phyloP scores from a whole-genome alignment of 805 yeast species.

The Monosporozyma aquatica region DNA sequence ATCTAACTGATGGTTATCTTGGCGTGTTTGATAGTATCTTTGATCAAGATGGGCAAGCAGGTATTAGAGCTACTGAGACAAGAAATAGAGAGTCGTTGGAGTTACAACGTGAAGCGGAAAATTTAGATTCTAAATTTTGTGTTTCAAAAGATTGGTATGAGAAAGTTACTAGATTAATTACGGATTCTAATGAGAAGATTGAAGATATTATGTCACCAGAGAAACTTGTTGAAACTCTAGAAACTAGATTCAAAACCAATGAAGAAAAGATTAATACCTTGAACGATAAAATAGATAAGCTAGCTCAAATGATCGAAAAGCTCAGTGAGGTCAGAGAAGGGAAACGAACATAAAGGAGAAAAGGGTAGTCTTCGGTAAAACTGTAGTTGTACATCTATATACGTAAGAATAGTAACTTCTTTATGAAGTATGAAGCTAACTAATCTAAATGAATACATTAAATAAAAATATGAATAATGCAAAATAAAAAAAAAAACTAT shows the following conservation, averaged over 20 bases:
- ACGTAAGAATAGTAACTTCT: too few species aligned
- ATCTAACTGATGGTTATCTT: constrained; percentile 63
- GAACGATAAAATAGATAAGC: constrained; percentile 4
- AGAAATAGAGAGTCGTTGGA: constrained; percentile 28
- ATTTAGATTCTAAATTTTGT: constrained; percentile 59
- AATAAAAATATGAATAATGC: too few species aligned
- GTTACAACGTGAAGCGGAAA: constrained; percentile 54
- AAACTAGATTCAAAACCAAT: neutral
- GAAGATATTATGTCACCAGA: neutral
- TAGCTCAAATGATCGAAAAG: constrained; percentile 2
- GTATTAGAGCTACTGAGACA: constrained; percentile 30
- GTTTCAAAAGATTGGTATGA: constrained; percentile 44
- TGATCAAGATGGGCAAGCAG: constrained; percentile 10
- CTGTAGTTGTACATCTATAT: too few species aligned
- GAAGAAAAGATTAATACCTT: constrained; percentile 3
- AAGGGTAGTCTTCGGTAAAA: too few species aligned
- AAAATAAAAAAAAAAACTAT: too few species aligned
- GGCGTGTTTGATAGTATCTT: constrained; percentile 27
- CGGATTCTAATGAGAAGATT: neutral
- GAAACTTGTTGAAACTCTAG: neutral
- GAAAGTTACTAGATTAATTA: constrained; percentile 33
- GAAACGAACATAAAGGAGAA: neutral
- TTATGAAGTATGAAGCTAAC: too few species aligned
- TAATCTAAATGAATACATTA: too few species aligned
- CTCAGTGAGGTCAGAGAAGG: neutral